Conservation (phyloP, 768 basidiomycete genomes). For the Podaxis sp. region DNA sequence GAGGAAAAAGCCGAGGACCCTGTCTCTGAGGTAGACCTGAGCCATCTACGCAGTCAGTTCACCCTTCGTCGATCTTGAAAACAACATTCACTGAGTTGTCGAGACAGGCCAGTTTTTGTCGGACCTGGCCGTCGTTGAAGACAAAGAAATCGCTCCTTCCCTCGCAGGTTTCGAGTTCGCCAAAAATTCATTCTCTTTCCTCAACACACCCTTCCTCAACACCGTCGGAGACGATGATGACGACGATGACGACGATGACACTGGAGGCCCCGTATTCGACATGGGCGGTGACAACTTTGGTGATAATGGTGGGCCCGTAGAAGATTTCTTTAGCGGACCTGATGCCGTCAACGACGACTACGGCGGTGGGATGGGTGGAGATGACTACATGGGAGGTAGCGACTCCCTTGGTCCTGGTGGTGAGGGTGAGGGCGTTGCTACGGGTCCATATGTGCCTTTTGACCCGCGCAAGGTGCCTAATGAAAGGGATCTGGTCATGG, state of each 20-base stretch:
- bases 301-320: slow-evolving; percentile 21
- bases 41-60: slow-evolving; percentile 56
- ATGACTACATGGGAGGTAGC: slow-evolving; percentile 38
- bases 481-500: slow-evolving; percentile 81
- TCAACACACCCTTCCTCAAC: slow-evolving; percentile 62
- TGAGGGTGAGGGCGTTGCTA: slow-evolving; percentile 37
- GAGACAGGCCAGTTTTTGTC: slow-evolving; percentile 70
- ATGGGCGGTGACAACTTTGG: slow-evolving; percentile 26
- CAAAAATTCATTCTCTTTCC: slow-evolving; percentile 59
- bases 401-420: slow-evolving; percentile 46
- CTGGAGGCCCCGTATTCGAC: slow-evolving; percentile 40
- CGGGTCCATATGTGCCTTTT: slow-evolving; percentile 69
- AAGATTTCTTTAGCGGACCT: slow-evolving; percentile 39
- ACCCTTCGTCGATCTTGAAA: slow-evolving; percentile 7
- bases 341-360: slow-evolving; percentile 42
- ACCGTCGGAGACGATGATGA: slow-evolving; percentile 46
- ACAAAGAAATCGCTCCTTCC: slow-evolving; percentile 78
- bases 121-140: slow-evolving; percentile 60
- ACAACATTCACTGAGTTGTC: slow-evolving; percentile 9
- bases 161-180: slow-evolving; percentile 83
- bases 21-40: slow-evolving; percentile 66
- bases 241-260: slow-evolving; percentile 39
- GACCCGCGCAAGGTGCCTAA: slow-evolving; percentile 80
- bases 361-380: slow-evolving; percentile 38
- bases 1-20: slow-evolving; percentile 74